phyloP scores from a whole-genome alignment of 1,284 basidiomycete species.

The Moesziomyces antarcticus region DNA sequence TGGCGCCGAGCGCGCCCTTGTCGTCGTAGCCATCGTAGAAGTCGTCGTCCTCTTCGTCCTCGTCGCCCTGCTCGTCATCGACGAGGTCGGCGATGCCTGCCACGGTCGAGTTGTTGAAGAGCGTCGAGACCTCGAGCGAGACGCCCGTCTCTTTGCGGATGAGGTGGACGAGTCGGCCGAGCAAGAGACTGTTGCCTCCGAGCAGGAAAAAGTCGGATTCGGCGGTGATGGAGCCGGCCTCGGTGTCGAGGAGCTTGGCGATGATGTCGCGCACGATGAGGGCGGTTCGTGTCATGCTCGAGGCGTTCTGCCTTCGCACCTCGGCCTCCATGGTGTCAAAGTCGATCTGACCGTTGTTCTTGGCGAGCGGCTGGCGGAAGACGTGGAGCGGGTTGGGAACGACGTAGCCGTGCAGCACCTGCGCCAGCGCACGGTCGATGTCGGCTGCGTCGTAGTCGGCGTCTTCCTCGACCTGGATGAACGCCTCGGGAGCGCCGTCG shows the following conservation, averaged over 20 bases:
- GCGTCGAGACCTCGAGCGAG: slow-evolving; percentile 64
- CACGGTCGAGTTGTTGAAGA: slow-evolving; percentile 67
- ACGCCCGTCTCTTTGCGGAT: slow-evolving; percentile 67
- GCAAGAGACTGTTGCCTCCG: slow-evolving; percentile 66
- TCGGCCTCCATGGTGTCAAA: slow-evolving; percentile 68
- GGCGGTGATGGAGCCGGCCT: slow-evolving; percentile 66
- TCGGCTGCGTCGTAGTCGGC: slow-evolving; percentile 67
- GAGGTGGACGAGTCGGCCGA: slow-evolving; percentile 65
- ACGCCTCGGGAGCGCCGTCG: slow-evolving; percentile 66
- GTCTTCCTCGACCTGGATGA: slow-evolving; percentile 67
- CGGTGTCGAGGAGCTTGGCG: slow-evolving; percentile 65
- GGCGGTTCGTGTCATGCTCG: slow-evolving; percentile 64
- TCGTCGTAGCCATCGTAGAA: slow-evolving; percentile 64
- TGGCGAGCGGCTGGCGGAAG: slow-evolving; percentile 66
- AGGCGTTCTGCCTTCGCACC: slow-evolving; percentile 66
- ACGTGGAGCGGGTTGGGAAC: slow-evolving; percentile 68
- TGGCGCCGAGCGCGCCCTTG: slow-evolving; percentile 54
- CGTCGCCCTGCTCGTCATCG: slow-evolving; percentile 61
- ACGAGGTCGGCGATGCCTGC: slow-evolving; percentile 64
- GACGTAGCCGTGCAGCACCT: slow-evolving; percentile 67
- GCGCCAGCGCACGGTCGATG: slow-evolving; percentile 66
- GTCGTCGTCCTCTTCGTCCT: slow-evolving; percentile 58
- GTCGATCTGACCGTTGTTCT: slow-evolving; percentile 65
- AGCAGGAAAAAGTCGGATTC: slow-evolving; percentile 68
- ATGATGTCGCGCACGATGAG: slow-evolving; percentile 66